Percentiles rank a stretch among this genome's conserved stretches.
Conservation (phyloP, 2,329 filamentous ascomycete genomes). For the Pseudocercospora cruenta region DNA sequence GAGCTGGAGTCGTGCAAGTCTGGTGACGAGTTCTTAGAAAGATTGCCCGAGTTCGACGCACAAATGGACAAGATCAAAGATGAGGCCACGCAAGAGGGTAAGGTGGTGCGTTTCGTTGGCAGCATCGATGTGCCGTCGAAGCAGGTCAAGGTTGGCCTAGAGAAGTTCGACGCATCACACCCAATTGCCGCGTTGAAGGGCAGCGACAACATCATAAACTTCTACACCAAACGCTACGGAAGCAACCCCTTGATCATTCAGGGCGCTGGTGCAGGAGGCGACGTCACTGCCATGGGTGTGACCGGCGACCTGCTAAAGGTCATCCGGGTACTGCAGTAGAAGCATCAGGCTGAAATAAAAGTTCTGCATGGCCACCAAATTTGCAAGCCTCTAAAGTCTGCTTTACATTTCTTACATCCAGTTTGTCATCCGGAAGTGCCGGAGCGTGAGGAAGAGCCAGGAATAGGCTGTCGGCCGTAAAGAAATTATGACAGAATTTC, state of each 20-base stretch:
- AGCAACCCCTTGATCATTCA: slow-evolving; percentile 90
- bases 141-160: slow-evolving; percentile 85
- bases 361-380: neutral
- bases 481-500: neutral
- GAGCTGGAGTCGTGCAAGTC: slow-evolving; percentile 77
- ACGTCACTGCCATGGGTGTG: slow-evolving; percentile 97
- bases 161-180: slow-evolving; percentile 80
- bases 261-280: slow-evolving; percentile 86
- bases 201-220: slow-evolving; percentile 98
- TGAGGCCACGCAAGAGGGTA: slow-evolving; percentile 82
- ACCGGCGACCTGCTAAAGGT: slow-evolving; percentile 93
- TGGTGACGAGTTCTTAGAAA: slow-evolving; percentile 83
- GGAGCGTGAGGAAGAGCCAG: neutral
- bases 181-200: slow-evolving; percentile 94
- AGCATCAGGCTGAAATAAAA: neutral
- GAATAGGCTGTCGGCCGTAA: neutral
- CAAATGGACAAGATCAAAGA: slow-evolving; percentile 87
- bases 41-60: slow-evolving; percentile 79
- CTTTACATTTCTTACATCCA: neutral
- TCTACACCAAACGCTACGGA: slow-evolving; percentile 95
- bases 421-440: neutral
- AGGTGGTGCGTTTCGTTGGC: slow-evolving; percentile 92
- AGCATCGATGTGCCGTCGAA: slow-evolving; percentile 84
- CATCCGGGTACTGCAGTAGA: slow-evolving; percentile 63
- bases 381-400: neutral